Base-by-base conservation (phyloP, 2,329 filamentous ascomycete species). In the Neodidymelliopsis sp. region DNA sequence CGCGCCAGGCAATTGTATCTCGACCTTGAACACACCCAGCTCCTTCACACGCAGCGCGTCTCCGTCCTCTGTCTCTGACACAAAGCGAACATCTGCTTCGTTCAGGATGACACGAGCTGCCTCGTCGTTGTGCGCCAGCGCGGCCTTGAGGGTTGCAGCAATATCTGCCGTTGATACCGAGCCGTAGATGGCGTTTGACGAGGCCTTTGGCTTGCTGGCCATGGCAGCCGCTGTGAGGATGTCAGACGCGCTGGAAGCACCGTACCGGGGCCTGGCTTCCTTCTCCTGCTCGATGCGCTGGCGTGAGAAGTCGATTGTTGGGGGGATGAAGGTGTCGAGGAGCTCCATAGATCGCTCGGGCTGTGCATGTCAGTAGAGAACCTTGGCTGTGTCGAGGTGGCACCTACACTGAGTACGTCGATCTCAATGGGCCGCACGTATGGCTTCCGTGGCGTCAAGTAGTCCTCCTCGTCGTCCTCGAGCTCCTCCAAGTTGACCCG, bases 121-220 rank as follows among this genome's bases (percentile, higher is more conserved):
- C 65, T 83, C 77, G 43, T 79, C 75, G 56, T 82, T 79, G 47
- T 77, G 74, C 25, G 75, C 76, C 54, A 84, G 68, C 18, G 77
- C 73, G 30, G 74, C 74, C 49, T 74, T 77, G 45, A 84, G 74
- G 18, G 74, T 77, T 12, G 71, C 64, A 6, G 74, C 75, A 43
- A 85, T 72, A 61, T 85, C 82, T 18, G 72, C 66, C 6, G 76
- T 77, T n/a, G 79, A 79, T 4, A 85, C 80, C 3, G 79, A 81
- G 19, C 81, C 82, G 56, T 81, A 79, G 37, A 81, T 82, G 12
- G 72, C 70, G 15, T 68, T 65, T 16, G 49, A 43, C 3, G 44
- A 39, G 12, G 56, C 46, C 49, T 70, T 70, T 33, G 64, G 50
- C 38, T 65, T 67, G 43, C 57, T 57, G 24, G 54, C 46, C 54